Base-by-base conservation (phyloP, 257 asterid species). In the Linaria vulgaris region DNA sequence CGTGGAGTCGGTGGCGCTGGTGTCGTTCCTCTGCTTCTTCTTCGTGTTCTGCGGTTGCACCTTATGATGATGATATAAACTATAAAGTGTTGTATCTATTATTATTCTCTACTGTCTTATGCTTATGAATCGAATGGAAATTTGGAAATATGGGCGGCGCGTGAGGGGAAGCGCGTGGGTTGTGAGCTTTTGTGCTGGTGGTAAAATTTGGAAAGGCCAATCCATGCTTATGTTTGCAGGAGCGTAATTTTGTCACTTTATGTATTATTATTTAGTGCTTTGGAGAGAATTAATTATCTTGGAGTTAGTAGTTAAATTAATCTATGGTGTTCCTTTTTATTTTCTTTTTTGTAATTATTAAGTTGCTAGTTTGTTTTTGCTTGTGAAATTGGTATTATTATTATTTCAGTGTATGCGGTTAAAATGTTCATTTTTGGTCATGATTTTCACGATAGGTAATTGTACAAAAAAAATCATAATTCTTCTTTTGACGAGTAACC, bases 11-110 rank as follows among this genome's bases (percentile, higher is more conserved):
- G 83, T 82, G 37, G 85, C 85, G 30, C 79, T 82, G n/a, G 88
- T 79, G 61, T 74, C 85, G 68, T 77, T 82, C 76, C 77, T 78
- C 59, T 79, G 85, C 74, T 76, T 76, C 79, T 82, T 79, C 75
- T 82, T 78, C 79, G 83, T 82, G 53, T 82, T 82, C 85, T 82
- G 88, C 70, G 88, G 88, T 37, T 82, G 88, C 67, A 82, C 88
- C 41, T 15, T 81, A 1, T 81, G 81, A 80, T 17, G 3, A 13
- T 6, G 15, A 55, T 12, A 6, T 2, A 6, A 6, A 6, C 6
- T n/a, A n/a, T n/a, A n/a, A n/a, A n/a, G n/a, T n/a, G n/a, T n/a
- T n/a, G n/a, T n/a, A n/a, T n/a, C n/a, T 27, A 27, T 3, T 27
- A 27, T 3, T 27, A 34, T 7, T 34, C 41, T 3, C 41, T 34